These are phyloP conservation scores for Berberis thunbergii DNA, from an alignment of 164 flowering plant species.

Conservation along the genomic window DNA sequence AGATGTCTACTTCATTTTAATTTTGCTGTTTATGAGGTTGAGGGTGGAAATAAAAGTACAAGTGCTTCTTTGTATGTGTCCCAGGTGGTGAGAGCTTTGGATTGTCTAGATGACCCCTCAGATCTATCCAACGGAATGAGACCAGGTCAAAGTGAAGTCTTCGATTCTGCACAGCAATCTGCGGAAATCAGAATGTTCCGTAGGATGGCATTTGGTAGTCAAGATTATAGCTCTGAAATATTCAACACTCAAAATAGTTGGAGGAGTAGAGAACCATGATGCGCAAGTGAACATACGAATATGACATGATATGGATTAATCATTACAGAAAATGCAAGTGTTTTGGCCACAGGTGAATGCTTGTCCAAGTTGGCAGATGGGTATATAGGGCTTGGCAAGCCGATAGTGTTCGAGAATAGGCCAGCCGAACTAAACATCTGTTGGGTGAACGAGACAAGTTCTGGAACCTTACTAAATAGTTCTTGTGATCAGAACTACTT, in stretches of 20 bases:
- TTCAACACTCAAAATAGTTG: conserved; percentile 20
- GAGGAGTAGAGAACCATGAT: not conserved
- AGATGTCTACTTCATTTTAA: not conserved
- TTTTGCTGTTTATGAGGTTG: not conserved
- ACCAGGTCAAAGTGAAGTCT: conserved; percentile 68
- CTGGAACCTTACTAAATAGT: no score
- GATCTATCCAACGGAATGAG: conserved; percentile 74
- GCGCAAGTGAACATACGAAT: not conserved
- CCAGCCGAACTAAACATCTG: no score
- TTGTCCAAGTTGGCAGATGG: no score
- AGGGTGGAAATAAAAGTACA: not conserved
- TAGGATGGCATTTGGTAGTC: conserved; percentile 82
- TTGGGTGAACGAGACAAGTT: no score
- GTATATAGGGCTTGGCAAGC: no score
- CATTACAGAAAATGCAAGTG: no score
- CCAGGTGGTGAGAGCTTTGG: conserved; percentile 78
- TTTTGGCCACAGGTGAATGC: no score
- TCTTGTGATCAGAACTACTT: no score
- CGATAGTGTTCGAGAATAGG: no score
- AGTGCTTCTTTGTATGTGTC: not conserved
- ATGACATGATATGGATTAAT: not conserved
- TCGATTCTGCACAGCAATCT: conserved; percentile 56
- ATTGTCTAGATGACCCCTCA: conserved; percentile 24
- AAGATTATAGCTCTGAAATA: conserved; percentile 44
- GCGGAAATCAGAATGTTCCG: conserved; percentile 68